Percentiles rank a stretch among this genome's conserved stretches.
Evolutionary conservation across 1,139 yeast genomes (phyloP).

Genomic region (Candida mesenterica): DNA sequence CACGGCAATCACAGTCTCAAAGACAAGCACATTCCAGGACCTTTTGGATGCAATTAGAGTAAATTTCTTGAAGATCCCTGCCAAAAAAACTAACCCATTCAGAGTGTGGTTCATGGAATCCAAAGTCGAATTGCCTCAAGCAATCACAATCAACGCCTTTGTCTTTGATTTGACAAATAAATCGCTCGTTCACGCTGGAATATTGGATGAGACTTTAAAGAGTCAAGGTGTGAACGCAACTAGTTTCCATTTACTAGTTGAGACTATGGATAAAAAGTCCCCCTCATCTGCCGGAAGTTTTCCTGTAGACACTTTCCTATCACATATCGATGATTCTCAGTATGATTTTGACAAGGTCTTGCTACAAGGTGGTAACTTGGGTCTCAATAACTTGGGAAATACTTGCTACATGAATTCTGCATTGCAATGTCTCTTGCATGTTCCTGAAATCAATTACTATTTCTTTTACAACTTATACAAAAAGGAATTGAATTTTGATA

Average conservation of each 20-base stretch:
- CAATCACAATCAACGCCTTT: slow-evolving; percentile 28
- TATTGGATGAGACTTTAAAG: slow-evolving; percentile 26
- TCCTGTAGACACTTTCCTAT: slow-evolving; percentile 31
- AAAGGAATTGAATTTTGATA: slow-evolving; percentile 66
- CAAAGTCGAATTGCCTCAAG: slow-evolving; percentile 23
- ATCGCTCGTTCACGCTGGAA: slow-evolving; percentile 27
- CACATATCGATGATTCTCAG: slow-evolving; percentile 17
- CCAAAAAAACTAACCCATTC: slow-evolving; percentile 7
- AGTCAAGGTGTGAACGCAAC: slow-evolving; percentile 31
- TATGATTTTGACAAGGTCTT: slow-evolving; percentile 16
- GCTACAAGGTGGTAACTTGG: slow-evolving; percentile 42
- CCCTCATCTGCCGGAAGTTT: slow-evolving; percentile 14
- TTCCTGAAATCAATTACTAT: slow-evolving; percentile 79
- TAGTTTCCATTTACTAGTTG: slow-evolving; percentile 35
- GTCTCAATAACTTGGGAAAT: slow-evolving; percentile 83
- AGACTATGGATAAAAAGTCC: slow-evolving; percentile 23
- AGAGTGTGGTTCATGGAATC: slow-evolving; percentile 43
- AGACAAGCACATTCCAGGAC: slow-evolving; percentile 35
- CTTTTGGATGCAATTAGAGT: slow-evolving; percentile 28
- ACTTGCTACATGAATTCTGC: slow-evolving; percentile 98
- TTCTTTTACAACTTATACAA: slow-evolving; percentile 63
- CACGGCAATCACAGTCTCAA: slow-evolving; percentile 23
- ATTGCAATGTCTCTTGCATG: slow-evolving; percentile 81
- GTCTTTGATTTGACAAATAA: slow-evolving; percentile 32
- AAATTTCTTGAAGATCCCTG: slow-evolving; percentile 13